phyloP scores from a whole-genome alignment of 163 green algal species.

The Scenedesmus sp. region DNA sequence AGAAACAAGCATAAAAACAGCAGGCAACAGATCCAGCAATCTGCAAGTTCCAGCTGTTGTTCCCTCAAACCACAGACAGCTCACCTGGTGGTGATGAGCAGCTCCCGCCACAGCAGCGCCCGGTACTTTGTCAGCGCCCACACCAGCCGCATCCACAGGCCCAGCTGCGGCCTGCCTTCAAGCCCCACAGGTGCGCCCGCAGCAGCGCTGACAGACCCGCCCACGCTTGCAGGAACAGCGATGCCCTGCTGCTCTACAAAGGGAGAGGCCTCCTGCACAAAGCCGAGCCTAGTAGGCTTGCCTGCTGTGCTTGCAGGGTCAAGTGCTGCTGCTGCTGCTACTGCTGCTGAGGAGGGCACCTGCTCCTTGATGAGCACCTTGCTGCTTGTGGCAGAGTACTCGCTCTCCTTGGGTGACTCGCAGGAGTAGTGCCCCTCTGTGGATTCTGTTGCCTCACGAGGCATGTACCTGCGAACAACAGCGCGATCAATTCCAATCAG shows the following conservation, averaged over 20 bases:
- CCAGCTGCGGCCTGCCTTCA: background rate
- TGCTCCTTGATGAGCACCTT: background rate
- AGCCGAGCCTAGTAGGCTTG: background rate
- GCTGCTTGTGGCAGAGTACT: constrained; percentile 6
- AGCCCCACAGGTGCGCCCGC: background rate
- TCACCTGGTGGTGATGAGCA: constrained; percentile 52
- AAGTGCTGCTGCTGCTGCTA: background rate
- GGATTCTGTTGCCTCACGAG: background rate
- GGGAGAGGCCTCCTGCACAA: constrained; percentile 12
- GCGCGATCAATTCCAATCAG: too few species aligned
- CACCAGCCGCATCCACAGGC: background rate
- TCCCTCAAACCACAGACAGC: background rate
- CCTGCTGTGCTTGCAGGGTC: background rate
- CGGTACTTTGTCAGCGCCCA: constrained; percentile 53
- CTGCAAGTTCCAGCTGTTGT: too few species aligned
- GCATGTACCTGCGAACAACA: background rate
- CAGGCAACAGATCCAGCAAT: too few species aligned
- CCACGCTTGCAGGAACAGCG: background rate
- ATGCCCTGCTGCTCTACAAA: background rate
- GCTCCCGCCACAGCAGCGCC: constrained; percentile 64
- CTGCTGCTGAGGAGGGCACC: background rate
- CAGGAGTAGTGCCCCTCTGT: background rate
- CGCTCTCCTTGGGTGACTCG: background rate
- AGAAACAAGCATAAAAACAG: too few species aligned
- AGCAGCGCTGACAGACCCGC: background rate